A percentile compares a stretch with the other conserved stretches of the same genome.
phyloP scores from a whole-genome alignment of 345 rosid genomes.

The Iberis pinnata region DNA sequence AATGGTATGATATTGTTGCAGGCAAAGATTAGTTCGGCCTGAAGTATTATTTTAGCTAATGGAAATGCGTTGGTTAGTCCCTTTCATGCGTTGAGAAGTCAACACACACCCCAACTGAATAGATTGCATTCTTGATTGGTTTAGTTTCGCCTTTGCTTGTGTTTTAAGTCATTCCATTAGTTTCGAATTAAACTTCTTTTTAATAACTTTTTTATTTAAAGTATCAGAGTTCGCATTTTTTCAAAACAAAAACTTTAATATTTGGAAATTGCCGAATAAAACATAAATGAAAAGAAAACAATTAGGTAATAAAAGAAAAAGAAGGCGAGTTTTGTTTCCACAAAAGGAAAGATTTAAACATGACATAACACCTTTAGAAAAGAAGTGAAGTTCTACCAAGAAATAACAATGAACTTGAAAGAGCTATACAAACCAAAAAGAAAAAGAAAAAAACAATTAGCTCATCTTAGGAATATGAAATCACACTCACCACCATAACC shows the following conservation, averaged over 20 bases:
- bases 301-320: not conserved
- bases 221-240: conserved; percentile 6
- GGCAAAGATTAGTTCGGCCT: conserved; percentile 72
- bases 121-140: conserved; percentile 16
- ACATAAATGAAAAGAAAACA: not conserved
- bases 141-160: conserved; percentile 19
- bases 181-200: conserved; percentile 13
- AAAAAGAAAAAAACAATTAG: conserved; percentile 23
- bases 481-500: conserved; percentile 9
- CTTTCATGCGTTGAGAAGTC: conserved; percentile 53
- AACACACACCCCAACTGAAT: not conserved
- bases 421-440: conserved; percentile 32
- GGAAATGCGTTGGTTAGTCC: conserved; percentile 83
- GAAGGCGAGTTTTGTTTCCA: conserved; percentile 1
- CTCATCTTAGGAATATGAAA: conserved; percentile 23
- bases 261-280: too few relatives aligned
- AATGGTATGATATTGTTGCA: conserved; percentile 22
- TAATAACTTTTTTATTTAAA: not conserved
- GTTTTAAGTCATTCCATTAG: conserved; percentile 19
- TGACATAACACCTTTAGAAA: not conserved
- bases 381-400: too few relatives aligned
- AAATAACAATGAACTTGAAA: not conserved
- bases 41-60: conserved; percentile 71
- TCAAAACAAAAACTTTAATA: too few relatives aligned
- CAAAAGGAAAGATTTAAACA: conserved; percentile 14